Evolutionary conservation across 305 asterid genomes (phyloP), one percentile per base, ranked within the genome.

Genomic region (Galium porrigens): DNA sequence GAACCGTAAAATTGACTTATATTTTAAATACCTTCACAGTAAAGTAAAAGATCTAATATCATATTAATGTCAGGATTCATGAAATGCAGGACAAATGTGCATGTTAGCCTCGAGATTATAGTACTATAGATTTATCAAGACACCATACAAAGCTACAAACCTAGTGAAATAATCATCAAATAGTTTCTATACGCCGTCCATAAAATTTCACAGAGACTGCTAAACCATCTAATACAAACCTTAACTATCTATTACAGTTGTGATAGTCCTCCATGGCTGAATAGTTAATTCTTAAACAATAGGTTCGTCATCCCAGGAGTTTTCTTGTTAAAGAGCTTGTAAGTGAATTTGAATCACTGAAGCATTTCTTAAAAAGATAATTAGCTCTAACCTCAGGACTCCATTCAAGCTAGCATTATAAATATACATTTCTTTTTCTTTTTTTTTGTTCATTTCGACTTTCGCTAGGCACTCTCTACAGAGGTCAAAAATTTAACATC

Each of bases 31-130:
- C 4, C 20, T 55, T 34, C 42, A 49, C 14, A 3, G 15, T 2
- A 6, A 37, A 39, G 63, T 33, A 37, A 15, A 25, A 39, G 61
- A 55, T 22, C 54, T 64, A 67, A 62, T 36, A 32, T 27, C n/a
- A 54, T 29, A 41, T 44, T 39, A 20, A 42, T 41, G 30, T 42
- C 66, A 62, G 46, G 15, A 1, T 3, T 8, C 8, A 18, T 18
- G 9, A 17, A 34, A 60, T 37, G 30, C 32, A 66, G 39, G 27
- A 41, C 6, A 36, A 53, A 36, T 27, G 27, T 6, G 36, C 61
- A 37, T 5, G 39, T 53, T 37, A 22, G 9, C 25, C 4, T 37
- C 15, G 10, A 18, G 14, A 29, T 8, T 14, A 39, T 59, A 36
- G 25, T 36, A 34, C 30, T 41, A n/a, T n/a, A n/a, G n/a, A n/a